Conservation (phyloP, 306 rosid species). For the Betula pendula region DNA sequence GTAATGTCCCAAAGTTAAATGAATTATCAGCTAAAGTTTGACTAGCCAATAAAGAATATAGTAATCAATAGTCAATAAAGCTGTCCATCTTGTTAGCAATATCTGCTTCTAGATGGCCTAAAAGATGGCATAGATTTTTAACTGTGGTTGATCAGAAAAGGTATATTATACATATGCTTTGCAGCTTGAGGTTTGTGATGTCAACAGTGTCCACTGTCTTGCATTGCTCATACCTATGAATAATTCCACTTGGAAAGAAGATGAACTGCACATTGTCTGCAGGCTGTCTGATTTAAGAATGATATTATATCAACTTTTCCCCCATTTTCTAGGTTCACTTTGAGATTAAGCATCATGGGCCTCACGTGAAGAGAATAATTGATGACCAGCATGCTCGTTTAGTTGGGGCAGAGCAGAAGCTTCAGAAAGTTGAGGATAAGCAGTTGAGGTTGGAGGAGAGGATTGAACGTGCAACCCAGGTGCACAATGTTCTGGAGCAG, state of each 20-base stretch:
- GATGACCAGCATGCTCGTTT: conserved; percentile 70
- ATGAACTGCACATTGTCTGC: conserved; percentile 4
- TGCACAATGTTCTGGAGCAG: conserved; percentile 68
- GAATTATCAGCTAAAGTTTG: neutral
- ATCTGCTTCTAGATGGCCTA: neutral
- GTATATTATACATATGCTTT: neutral
- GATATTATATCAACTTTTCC: conserved; percentile 7
- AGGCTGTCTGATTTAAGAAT: conserved; percentile 20
- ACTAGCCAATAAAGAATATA: neutral
- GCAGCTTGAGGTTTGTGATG: neutral
- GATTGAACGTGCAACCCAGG: conserved; percentile 52
- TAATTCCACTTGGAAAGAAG: conserved; percentile 10
- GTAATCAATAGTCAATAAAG: neutral
- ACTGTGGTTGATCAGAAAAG: neutral
- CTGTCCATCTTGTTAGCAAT: neutral
- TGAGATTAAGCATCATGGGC: conserved; percentile 86
- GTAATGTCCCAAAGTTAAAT: neutral
- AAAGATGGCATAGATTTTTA: neutral
- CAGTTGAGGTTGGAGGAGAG: conserved; percentile 52
- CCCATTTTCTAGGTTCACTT: conserved; percentile 60
- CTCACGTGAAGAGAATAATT: conserved; percentile 74
- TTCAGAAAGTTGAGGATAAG: conserved; percentile 63
- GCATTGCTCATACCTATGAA: neutral
- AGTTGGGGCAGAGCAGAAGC: conserved; percentile 55
- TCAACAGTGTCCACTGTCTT: conserved; percentile 1